Conservation (phyloP, 2,329 filamentous ascomycete genomes). For the Chaetothyriales sp. region DNA sequence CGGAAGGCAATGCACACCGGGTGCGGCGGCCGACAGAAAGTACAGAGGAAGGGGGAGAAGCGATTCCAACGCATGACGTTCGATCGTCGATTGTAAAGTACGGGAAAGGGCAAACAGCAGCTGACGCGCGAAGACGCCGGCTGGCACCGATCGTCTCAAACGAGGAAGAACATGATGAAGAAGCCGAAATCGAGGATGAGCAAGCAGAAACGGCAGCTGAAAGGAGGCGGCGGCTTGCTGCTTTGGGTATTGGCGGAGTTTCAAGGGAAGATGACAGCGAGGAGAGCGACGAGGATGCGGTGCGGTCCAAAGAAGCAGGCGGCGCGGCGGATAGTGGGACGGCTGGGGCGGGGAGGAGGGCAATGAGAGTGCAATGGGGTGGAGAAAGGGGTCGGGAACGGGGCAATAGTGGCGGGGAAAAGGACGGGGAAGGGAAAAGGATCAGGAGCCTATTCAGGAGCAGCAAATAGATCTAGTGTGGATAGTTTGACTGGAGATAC, state of each 20-base stretch:
- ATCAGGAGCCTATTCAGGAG: slow-evolving; percentile 11
- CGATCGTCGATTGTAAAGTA: slow-evolving; percentile 25
- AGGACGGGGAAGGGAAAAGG: slow-evolving; percentile 6
- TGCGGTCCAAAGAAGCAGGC: slow-evolving; percentile 9
- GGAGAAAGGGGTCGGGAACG: slow-evolving; percentile 25
- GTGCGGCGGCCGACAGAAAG: neutral
- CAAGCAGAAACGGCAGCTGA: slow-evolving; percentile 31
- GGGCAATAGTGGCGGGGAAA: slow-evolving; percentile 3
- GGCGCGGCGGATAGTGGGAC: slow-evolving; percentile 11
- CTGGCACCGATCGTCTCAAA: slow-evolving; percentile 18
- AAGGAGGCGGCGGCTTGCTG: slow-evolving; percentile 31
- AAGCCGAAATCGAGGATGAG: slow-evolving; percentile 19
- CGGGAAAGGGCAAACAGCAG: slow-evolving; percentile 21
- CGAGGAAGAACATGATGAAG: slow-evolving; percentile 4
- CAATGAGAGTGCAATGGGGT: slow-evolving; percentile 25
- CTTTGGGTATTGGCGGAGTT: slow-evolving; percentile 22
- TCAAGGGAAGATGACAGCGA: slow-evolving; percentile 17
- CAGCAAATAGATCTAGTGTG: neutral
- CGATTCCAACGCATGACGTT: slow-evolving; percentile 23
- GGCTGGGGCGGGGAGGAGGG: slow-evolving; percentile 17
- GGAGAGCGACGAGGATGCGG: slow-evolving; percentile 16
- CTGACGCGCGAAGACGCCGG: slow-evolving; percentile 26
- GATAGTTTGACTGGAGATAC: neutral
- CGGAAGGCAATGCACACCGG: slow-evolving; percentile 1
- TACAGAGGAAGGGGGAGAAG: slow-evolving; percentile 3